phyloP scores from a whole-genome alignment of 192 early-diverging fungal genomes.

The Coemansia sp. region DNA sequence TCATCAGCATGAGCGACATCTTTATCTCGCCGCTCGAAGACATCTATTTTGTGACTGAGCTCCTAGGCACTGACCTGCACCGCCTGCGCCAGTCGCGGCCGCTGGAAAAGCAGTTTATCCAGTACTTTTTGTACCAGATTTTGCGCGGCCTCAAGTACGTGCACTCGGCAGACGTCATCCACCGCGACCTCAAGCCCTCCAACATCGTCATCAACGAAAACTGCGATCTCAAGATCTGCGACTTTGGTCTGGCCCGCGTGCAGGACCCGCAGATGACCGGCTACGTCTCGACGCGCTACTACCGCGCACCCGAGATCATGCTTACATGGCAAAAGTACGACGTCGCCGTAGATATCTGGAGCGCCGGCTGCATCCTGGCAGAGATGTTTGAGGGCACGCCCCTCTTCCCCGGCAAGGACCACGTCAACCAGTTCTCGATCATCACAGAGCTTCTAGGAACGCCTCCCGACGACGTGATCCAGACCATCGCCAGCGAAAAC shows the following conservation, averaged over 20 bases:
- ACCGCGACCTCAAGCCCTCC: slow-evolving; percentile 94
- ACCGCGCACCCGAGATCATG: slow-evolving; percentile 98
- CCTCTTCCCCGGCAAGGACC: slow-evolving; percentile 91
- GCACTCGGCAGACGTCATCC: slow-evolving; percentile 92
- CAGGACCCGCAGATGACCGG: slow-evolving; percentile 97
- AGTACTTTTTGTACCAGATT: slow-evolving; percentile 98
- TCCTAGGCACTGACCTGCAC: slow-evolving; percentile 93
- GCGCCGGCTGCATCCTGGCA: slow-evolving; percentile 89
- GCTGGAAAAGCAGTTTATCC: slow-evolving; percentile 91
- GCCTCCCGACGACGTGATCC: slow-evolving; percentile 87
- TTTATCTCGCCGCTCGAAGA: slow-evolving; percentile 92
- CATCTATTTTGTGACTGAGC: slow-evolving; percentile 97
- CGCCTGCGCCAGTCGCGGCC: slow-evolving; percentile 85
- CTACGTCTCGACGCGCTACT: slow-evolving; percentile 96
- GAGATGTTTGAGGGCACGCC: slow-evolving; percentile 97
- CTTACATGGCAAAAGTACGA: slow-evolving; percentile 97
- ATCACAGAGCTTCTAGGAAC: slow-evolving; percentile 90
- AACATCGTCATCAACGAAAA: slow-evolving; percentile 98
- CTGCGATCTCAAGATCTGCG: slow-evolving; percentile 98
- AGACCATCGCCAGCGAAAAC: slow-evolving; percentile 90
- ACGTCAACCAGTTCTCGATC: slow-evolving; percentile 94
- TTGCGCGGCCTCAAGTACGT: slow-evolving; percentile 90
- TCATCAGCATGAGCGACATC: slow-evolving; percentile 89
- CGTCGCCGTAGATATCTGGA: slow-evolving; percentile 95
- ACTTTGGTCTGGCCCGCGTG: slow-evolving; percentile 94